Conservation (phyloP, 75 land plant species). For the Picea sitchensis region DNA sequence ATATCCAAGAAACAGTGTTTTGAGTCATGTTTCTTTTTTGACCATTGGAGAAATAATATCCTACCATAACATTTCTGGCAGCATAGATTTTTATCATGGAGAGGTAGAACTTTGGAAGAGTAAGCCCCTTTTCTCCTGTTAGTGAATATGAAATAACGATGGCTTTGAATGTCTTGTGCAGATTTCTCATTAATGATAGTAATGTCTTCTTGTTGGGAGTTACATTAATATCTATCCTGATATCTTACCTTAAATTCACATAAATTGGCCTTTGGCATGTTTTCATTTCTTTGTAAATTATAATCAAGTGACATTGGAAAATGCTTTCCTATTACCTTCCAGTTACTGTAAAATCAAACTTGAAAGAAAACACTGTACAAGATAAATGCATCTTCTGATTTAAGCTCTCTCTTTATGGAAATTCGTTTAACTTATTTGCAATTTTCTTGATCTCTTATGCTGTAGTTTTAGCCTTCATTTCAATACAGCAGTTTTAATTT, state of each 20-base stretch:
- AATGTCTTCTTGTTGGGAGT: background rate
- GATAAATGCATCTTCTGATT: background rate
- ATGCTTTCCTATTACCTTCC: no score
- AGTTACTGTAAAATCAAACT: background rate
- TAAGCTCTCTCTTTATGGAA: background rate
- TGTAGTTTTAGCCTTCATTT: background rate
- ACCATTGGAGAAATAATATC: no score
- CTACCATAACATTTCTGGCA: no score
- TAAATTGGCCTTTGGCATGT: background rate
- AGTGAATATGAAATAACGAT: background rate
- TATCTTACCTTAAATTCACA: background rate
- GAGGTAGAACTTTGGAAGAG: background rate
- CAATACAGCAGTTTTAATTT: background rate
- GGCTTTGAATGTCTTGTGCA: background rate
- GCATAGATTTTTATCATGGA: no score
- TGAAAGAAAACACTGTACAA: background rate
- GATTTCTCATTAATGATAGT: background rate
- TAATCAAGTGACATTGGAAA: background rate
- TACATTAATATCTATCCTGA: background rate
- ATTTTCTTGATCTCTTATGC: background rate
- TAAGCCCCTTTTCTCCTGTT: background rate
- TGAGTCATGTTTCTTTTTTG: no score
- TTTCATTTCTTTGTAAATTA: background rate
- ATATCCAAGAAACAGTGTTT: no score
- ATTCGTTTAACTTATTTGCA: background rate